Conservation (phyloP, 164 flowering plant genomes). For the grape (Vitis vinifera) region DNA sequence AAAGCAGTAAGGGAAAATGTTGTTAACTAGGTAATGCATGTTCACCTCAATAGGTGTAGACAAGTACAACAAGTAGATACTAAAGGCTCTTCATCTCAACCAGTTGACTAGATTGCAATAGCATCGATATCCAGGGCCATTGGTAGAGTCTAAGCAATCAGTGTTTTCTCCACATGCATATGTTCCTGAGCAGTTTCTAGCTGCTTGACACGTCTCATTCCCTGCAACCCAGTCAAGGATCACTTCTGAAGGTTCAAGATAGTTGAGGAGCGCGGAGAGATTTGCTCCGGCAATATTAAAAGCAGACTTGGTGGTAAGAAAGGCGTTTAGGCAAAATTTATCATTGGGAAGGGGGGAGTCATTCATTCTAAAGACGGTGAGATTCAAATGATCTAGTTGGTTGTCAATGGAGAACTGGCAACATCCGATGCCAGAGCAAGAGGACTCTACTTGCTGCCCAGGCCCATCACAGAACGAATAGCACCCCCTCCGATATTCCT, state of each 20-base stretch:
- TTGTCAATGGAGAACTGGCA: conserved; percentile 25
- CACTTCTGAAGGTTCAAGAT: not conserved
- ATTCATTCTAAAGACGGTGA: not conserved
- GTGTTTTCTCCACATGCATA: conserved; percentile 22
- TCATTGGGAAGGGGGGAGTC: not conserved
- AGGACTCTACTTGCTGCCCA: conserved; percentile 2
- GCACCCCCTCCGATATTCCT: conserved; percentile 11
- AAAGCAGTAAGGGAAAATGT: too few species aligned
- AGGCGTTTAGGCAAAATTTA: conserved; percentile 21
- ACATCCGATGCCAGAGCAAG: conserved; percentile 31
- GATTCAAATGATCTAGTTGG: conserved; percentile 4
- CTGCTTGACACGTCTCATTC: conserved; percentile 12
- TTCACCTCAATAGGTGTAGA: too few species aligned
- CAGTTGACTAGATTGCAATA: not conserved
- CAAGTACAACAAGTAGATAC: too few species aligned
- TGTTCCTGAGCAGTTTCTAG: not conserved
- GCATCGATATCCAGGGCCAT: conserved; percentile 23
- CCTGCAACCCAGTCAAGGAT: conserved; percentile 30
- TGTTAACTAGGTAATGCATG: too few species aligned
- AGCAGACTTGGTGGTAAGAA: conserved; percentile 14
- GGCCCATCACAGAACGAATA: conserved; percentile 12
- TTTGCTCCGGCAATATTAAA: conserved; percentile 17
- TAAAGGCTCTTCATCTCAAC: too few species aligned
- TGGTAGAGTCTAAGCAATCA: conserved; percentile 16
- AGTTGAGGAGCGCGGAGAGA: conserved; percentile 9